These are phyloP conservation scores for Xylariaceae sp. DNA, from an alignment of 2,329 filamentous ascomycete species.

Conservation along the genomic window DNA sequence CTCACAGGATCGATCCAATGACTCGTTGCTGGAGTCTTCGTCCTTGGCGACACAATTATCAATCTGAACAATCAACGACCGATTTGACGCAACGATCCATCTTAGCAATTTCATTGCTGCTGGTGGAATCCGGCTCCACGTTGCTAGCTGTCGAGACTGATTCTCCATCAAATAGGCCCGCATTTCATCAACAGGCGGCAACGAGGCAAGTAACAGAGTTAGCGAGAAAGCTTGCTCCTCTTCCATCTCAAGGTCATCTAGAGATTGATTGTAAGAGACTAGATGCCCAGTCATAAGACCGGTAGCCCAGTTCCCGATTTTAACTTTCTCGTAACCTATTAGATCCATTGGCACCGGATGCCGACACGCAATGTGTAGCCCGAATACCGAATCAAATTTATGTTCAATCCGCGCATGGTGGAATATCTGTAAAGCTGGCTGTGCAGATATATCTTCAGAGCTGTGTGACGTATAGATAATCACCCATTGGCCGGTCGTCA, in stretches of 20 bases:
- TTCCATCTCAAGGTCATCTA: slow-evolving; percentile 57
- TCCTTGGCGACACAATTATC: slow-evolving; percentile 48
- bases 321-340: not conserved
- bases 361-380: slow-evolving; percentile 29
- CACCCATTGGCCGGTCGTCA: slow-evolving; percentile 37
- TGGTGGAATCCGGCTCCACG: slow-evolving; percentile 63
- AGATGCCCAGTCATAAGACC: slow-evolving; percentile 23
- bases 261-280: slow-evolving; percentile 58
- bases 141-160: slow-evolving; percentile 48
- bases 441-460: not conserved
- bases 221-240: slow-evolving; percentile 57
- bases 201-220: slow-evolving; percentile 57
- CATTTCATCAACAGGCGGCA: slow-evolving; percentile 69
- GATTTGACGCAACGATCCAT: slow-evolving; percentile 90
- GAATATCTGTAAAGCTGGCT: slow-evolving; percentile 14
- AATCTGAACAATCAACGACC: slow-evolving; percentile 83
- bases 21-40: slow-evolving; percentile 13
- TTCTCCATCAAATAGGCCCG: slow-evolving; percentile 51
- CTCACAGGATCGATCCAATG: slow-evolving; percentile 45
- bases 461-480: slow-evolving; percentile 25
- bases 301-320: not conserved
- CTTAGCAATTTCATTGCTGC: slow-evolving; percentile 72
- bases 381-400: not conserved
- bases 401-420: slow-evolving; percentile 35
- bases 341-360: slow-evolving; percentile 22